Percentiles rank a stretch among this genome's conserved stretches.
phyloP scores from a whole-genome alignment of 768 basidiomycete species.

The Naganishia vaughanmartiniae region DNA sequence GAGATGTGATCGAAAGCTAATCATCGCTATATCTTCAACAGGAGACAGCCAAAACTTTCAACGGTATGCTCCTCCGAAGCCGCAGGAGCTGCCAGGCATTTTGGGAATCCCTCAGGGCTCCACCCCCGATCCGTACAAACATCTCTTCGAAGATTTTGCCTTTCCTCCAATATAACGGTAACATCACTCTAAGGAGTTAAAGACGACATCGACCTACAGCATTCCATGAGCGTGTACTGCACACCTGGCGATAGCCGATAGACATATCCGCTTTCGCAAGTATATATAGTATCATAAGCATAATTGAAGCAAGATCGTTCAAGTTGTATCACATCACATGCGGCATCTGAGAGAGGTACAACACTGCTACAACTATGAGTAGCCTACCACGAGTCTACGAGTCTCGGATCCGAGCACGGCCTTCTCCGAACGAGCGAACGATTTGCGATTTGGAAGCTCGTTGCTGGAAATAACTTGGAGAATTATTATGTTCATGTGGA shows the following conservation, averaged over 20 bases:
- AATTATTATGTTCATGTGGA: too few species aligned
- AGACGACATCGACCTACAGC: background rate
- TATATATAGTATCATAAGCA: background rate
- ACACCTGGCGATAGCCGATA: too few species aligned
- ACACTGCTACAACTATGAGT: too few species aligned
- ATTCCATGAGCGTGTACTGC: background rate
- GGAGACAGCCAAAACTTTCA: conserved; percentile 52
- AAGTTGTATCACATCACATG: background rate
- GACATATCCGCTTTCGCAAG: background rate
- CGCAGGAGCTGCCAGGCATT: conserved; percentile 50
- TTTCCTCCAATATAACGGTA: conserved; percentile 21
- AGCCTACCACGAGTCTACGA: too few species aligned
- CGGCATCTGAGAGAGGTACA: too few species aligned
- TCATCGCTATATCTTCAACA: conserved; percentile 1
- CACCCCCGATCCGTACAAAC: conserved; percentile 42
- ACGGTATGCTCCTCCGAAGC: conserved; percentile 48
- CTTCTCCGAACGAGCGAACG: too few species aligned
- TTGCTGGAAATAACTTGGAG: too few species aligned
- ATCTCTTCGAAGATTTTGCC: conserved; percentile 44
- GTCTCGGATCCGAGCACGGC: too few species aligned
- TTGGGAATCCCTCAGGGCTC: conserved; percentile 44
- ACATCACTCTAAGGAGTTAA: background rate
- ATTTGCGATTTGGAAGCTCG: too few species aligned
- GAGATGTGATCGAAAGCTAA: too few species aligned
- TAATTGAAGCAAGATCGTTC: background rate